Conservation (phyloP, 116 monocot genomes). For the Zostera marina region DNA sequence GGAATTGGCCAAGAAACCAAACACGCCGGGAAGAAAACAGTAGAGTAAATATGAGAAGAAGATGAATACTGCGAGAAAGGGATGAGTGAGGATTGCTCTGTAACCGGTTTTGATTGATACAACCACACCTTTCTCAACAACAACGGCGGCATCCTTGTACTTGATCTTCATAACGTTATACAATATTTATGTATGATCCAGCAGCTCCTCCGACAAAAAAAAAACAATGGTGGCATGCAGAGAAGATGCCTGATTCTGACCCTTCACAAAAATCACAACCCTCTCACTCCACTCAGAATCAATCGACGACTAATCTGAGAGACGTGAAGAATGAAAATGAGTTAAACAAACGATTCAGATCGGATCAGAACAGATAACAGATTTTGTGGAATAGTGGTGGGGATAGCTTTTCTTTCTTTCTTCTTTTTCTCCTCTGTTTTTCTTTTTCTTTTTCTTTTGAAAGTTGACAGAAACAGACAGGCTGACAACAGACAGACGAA, state of each 20-base stretch:
- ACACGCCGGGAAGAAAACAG: conserved; percentile 29
- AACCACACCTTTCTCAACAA: conserved; percentile 5
- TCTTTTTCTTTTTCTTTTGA: background rate
- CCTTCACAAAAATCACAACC: background rate
- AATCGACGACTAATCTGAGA: background rate
- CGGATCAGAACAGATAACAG: background rate
- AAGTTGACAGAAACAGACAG: background rate
- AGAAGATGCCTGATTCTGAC: background rate
- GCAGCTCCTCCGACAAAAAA: too few species aligned
- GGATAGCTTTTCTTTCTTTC: background rate
- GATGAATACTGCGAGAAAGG: conserved; percentile 15
- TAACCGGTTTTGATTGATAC: conserved; percentile 15
- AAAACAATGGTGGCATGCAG: too few species aligned
- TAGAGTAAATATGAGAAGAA: conserved; percentile 28
- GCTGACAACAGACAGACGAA: background rate
- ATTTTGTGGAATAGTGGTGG: background rate
- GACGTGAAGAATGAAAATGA: background rate
- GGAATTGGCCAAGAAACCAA: conserved; percentile 33
- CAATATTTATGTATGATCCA: background rate
- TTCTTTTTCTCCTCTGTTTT: background rate
- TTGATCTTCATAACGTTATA: conserved; percentile 7
- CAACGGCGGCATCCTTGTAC: background rate
- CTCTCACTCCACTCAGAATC: background rate
- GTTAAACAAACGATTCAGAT: conserved; percentile 1
- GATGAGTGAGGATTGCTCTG: conserved; percentile 24